Evolutionary conservation across 345 rosid genomes (phyloP), one percentile per base, ranked within the genome.

Genomic region (Eucalyptus regnans): DNA sequence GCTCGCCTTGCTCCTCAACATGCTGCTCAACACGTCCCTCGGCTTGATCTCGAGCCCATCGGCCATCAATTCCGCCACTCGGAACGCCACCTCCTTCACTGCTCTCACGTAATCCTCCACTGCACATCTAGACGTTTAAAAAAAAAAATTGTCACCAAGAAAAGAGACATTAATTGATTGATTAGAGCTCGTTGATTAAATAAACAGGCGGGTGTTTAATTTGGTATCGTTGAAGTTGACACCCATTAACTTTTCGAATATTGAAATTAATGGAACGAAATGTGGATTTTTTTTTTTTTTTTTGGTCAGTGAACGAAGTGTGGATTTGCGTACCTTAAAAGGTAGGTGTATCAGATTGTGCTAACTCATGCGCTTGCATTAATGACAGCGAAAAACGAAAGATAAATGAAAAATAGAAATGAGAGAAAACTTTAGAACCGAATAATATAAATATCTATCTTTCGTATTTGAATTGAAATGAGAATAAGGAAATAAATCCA

Each of bases 1-100:
- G 54, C 94, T 94, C 48, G 86, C 88, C 44, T 89, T 92, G 81
- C 89, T 91, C 87, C 41, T 90, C 27, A 92, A 14, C 90, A 93
- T 33, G 62, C 64, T 52, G 52, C 94, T 92, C 37, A 92, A 41
- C 81, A 56, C 90, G 60, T 91, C 90, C 86, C 90, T 89, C 5
- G 91, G 89, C 50, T 91, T 86, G 16, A 93, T 87, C 71, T 89
- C 90, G 9, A 93, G 80, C 41, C 92, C 94, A 14, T 91, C 92
- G 1, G 92, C 93, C 66, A 92, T 89, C 89, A 91, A 15, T 54
- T 93, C 92, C 54, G 90, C 27, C 31, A 91, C 91, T 83, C 51
- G 87, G 37, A 66, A 48, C 12, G 92, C 50, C 91, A 93, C 86
- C 80, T 62, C 90, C 90, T 92, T 91, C 86, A 92, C 92, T 81